phyloP scores from a whole-genome alignment of 139 green algal genomes.

The Chlamydomonas schloesseri region DNA sequence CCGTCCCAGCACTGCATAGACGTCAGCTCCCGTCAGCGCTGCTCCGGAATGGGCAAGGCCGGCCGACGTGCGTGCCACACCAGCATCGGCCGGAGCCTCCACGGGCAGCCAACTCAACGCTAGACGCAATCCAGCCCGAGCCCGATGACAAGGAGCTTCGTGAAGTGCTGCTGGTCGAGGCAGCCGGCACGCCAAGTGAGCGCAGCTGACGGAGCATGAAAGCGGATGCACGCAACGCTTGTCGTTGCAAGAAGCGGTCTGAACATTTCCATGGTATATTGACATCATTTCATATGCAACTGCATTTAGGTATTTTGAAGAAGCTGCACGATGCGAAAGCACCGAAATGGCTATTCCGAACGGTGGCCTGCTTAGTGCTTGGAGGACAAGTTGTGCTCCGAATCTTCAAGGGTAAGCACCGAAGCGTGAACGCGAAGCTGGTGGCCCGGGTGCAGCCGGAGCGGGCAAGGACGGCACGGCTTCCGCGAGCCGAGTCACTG shows the following conservation, averaged over 20 bases:
- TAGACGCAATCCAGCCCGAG: constrained; percentile 24
- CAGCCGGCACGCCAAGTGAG: constrained; percentile 1
- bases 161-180: neutral
- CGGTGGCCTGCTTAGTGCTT: constrained; percentile 82
- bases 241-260: neutral
- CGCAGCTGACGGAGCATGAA: too few relatives aligned
- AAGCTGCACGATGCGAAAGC: constrained; percentile 60
- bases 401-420: constrained; percentile 76
- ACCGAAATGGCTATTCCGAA: constrained; percentile 86
- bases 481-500: neutral
- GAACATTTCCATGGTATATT: neutral
- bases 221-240: too few relatives aligned
- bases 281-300: neutral
- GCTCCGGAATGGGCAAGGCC: too few relatives aligned
- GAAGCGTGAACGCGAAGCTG: neutral
- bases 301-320: constrained; percentile 48
- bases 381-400: constrained; percentile 84
- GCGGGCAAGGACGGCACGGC: too few relatives aligned
- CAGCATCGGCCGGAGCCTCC: too few relatives aligned
- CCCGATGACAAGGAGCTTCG: constrained; percentile 20
- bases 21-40: too few relatives aligned
- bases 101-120: constrained; percentile 11
- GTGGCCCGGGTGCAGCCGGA: neutral
- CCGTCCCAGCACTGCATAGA: too few relatives aligned
- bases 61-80: too few relatives aligned